Conservation (phyloP, 2,329 filamentous ascomycete genomes). For the Cladophialophora immunda region DNA sequence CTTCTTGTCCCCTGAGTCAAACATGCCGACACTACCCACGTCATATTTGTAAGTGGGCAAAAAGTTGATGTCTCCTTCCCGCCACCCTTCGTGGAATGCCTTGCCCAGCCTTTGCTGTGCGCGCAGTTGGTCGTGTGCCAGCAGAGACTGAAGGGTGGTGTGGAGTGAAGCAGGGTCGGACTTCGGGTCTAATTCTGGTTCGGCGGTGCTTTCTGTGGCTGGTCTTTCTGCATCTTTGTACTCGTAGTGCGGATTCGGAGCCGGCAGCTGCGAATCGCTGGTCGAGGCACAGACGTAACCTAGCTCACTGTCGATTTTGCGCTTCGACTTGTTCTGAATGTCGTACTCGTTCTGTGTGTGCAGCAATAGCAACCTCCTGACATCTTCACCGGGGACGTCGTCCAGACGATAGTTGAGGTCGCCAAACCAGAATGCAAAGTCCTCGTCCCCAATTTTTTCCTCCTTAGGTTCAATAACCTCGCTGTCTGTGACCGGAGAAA, state of each 20-base stretch:
- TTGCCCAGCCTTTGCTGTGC: constrained; percentile 78
- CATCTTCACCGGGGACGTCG: constrained; percentile 87
- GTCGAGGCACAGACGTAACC: constrained; percentile 35
- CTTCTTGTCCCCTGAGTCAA: constrained; percentile 95
- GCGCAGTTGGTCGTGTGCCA: constrained; percentile 88
- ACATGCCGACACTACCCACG: constrained; percentile 87
- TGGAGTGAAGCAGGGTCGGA: constrained; percentile 87
- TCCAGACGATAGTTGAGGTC: constrained; percentile 95
- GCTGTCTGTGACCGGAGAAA: constrained; percentile 76
- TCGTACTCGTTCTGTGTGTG: constrained; percentile 83
- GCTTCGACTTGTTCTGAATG: constrained; percentile 53
- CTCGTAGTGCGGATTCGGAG: constrained; percentile 26
- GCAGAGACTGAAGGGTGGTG: constrained; percentile 83
- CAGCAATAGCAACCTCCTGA: constrained; percentile 81
- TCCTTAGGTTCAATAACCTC: constrained; percentile 67
- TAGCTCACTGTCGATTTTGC: constrained; percentile 42
- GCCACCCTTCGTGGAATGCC: constrained; percentile 90
- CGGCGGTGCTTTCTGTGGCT: constrained; percentile 54
- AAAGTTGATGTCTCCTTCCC: constrained; percentile 86
- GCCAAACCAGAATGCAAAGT: constrained; percentile 95
- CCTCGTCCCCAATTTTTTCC: constrained; percentile 83
- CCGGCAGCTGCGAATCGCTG: constrained; percentile 20
- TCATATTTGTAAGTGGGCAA: constrained; percentile 98
- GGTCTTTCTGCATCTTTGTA: constrained; percentile 57
- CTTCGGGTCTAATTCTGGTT: constrained; percentile 72